phyloP scores from a whole-genome alignment of 768 basidiomycete genomes.

The Rossbeevera mucosa region DNA sequence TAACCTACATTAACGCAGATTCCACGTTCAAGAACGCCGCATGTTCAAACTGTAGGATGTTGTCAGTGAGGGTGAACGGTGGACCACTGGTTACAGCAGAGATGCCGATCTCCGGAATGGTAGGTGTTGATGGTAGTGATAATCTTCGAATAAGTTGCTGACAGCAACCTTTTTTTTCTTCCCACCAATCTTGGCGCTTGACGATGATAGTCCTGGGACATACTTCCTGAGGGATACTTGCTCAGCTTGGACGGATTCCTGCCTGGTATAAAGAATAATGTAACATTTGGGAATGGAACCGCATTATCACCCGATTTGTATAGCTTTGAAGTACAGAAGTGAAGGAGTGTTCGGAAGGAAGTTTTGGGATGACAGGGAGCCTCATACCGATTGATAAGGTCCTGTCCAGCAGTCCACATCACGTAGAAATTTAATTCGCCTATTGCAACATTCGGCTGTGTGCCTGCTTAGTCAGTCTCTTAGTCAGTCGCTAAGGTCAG shows the following conservation, averaged over 20 bases:
- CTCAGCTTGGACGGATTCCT: not conserved
- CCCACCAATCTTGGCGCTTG: not conserved
- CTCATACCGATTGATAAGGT: no score
- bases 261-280: not conserved
- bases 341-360: not conserved
- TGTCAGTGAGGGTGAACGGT: slow-evolving; percentile 5
- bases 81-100: not conserved
- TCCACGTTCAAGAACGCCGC: slow-evolving; percentile 2
- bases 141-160: not conserved
- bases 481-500: no score
- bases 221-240: not conserved
- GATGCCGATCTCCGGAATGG: slow-evolving; percentile 6
- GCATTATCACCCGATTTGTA: not conserved
- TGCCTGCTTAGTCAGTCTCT: no score
- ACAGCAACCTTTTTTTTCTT: not conserved
- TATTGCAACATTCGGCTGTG: no score
- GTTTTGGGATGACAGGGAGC: no score
- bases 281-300: not conserved
- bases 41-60: slow-evolving; percentile 5
- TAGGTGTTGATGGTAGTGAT: not conserved
- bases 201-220: not conserved
- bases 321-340: not conserved
- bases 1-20: slow-evolving; percentile 9
- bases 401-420: no score
- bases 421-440: no score